Base-by-base conservation (phyloP, 2,329 filamentous ascomycete genomes). In the Epichloe sp. region DNA sequence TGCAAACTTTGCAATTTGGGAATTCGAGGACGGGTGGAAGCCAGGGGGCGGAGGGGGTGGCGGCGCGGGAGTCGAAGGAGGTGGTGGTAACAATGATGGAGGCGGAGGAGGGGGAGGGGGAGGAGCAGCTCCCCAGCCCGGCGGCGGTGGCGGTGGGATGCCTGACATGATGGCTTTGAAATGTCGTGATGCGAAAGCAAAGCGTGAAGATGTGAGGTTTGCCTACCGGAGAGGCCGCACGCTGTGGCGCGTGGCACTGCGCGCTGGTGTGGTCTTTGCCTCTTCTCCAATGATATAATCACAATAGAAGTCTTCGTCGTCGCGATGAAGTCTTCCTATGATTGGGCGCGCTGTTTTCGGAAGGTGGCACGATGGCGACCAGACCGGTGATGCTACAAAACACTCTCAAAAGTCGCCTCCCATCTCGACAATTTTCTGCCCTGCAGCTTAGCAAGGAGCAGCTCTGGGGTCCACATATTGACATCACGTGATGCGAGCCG, bases 1-100 rank as follows among this genome's bases (percentile, higher is more conserved):
- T 52, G 90, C 88, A 63, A 96, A 95, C 72, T 98, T 98, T 49
- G 89, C 89, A 62, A 88, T 78, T 58, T 90, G 87, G 44, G 89
- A 84, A 64, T 97, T 85, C 58, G 82, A 78, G 23, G 84, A 80
- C 43, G 89, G 88, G 56, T 82, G 82, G 67, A 89, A 94, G 41
- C 88, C 88, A 26, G 89, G 89, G 23, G 90, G 89, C 49, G 89
- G 88, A 56, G 90, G 89, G 49, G 86, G 72, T 43, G 75, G 72
- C 34, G 70, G 68, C 41, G 85, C 73, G 40, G 76, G 74, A 31
- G 69, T 69, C 44, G 74, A 69, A 2, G 77, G 76, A 21, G 78
- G 78, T 38, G 78, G 77, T 55, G 78, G 77, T n/a, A 78, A 68
- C 31, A 72, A 74, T 12, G 74, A 75, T 42, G 76, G 74, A 15